A percentile compares a stretch with the other conserved stretches of the same genome.
Conservation (phyloP, 2,329 filamentous ascomycete genomes). For the Calonectria fujianensis region DNA sequence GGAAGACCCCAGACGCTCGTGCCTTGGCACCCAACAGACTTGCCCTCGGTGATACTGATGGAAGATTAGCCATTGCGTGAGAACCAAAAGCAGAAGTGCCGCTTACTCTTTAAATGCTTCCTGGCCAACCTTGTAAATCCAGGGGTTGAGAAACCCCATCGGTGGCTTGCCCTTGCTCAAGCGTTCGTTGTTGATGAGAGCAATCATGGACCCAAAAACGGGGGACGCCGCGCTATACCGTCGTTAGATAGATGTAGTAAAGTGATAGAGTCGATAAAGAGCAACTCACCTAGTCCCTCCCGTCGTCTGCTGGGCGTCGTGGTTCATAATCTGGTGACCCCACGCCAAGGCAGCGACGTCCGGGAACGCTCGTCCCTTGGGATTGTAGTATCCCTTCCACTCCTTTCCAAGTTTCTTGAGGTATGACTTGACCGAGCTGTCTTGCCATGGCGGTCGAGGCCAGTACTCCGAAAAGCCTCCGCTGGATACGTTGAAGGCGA, state of each 20-base stretch:
- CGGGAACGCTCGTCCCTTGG: slow-evolving; percentile 74
- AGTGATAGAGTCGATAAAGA: not conserved
- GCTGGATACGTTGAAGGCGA: slow-evolving; percentile 70
- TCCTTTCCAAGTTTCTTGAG: slow-evolving; percentile 64
- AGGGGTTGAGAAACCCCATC: slow-evolving; percentile 78
- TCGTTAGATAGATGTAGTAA: slow-evolving; percentile 13
- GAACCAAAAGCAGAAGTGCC: not conserved
- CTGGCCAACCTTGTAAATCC: slow-evolving; percentile 68
- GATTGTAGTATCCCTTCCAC: slow-evolving; percentile 69
- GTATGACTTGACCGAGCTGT: slow-evolving; percentile 68
- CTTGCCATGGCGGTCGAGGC: slow-evolving; percentile 65
- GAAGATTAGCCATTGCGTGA: slow-evolving; percentile 29
- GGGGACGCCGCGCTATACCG: slow-evolving; percentile 73
- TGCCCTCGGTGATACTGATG: slow-evolving; percentile 60
- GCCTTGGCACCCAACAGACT: slow-evolving; percentile 58
- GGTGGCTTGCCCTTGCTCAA: slow-evolving; percentile 71
- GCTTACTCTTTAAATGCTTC: slow-evolving; percentile 61
- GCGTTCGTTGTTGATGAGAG: slow-evolving; percentile 78
- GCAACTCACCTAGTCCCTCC: slow-evolving; percentile 60
- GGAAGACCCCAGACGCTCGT: slow-evolving; percentile 50
- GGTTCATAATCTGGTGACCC: slow-evolving; percentile 59
- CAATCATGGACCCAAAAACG: slow-evolving; percentile 77
- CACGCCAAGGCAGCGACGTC: slow-evolving; percentile 75
- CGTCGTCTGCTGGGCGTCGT: slow-evolving; percentile 49
- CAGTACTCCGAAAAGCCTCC: slow-evolving; percentile 72